Conservation (phyloP, 495 filamentous ascomycete genomes). For the Pyronema omphalodes region DNA sequence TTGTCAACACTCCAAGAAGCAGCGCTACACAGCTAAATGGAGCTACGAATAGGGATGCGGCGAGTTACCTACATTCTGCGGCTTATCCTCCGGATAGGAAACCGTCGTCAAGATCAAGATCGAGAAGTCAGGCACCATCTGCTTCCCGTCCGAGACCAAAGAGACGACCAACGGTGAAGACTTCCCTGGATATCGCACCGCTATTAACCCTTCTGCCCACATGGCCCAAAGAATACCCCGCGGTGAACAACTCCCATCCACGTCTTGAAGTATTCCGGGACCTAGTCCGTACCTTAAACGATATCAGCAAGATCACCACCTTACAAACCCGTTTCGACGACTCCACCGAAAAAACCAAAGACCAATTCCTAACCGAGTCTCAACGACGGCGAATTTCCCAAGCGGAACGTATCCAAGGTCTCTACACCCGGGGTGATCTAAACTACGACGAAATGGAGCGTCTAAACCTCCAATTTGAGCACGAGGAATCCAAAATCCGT, state of each 20-base stretch:
- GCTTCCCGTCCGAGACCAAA: slow-evolving; percentile 20
- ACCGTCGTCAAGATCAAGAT: slow-evolving; percentile 12
- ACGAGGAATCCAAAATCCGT: slow-evolving; percentile 10
- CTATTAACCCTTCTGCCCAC: slow-evolving; percentile 84
- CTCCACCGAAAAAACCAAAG: background rate
- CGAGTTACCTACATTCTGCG: slow-evolving; percentile 7
- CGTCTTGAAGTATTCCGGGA: slow-evolving; percentile 61
- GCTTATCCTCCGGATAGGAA: slow-evolving; percentile 26
- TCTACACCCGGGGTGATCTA: slow-evolving; percentile 15
- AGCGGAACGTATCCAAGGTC: slow-evolving; percentile 19
- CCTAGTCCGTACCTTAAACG: slow-evolving; percentile 54
- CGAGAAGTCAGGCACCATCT: slow-evolving; percentile 14
- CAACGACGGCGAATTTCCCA: slow-evolving; percentile 16
- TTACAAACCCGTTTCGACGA: slow-evolving; percentile 42
- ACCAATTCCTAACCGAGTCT: background rate
- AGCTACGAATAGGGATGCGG: slow-evolving; percentile 22
- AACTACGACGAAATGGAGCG: slow-evolving; percentile 18
- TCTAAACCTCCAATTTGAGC: slow-evolving; percentile 20
- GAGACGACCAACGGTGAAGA: slow-evolving; percentile 24
- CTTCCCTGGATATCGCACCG: slow-evolving; percentile 62
- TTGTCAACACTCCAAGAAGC: slow-evolving; percentile 13
- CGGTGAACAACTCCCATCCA: slow-evolving; percentile 88
- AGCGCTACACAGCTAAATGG: background rate
- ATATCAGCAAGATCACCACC: slow-evolving; percentile 50
- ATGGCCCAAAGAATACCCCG: slow-evolving; percentile 82